Evolutionary conservation across 2,329 filamentous ascomycete genomes (phyloP).

Genomic region (Domatiomyces globalis): DNA sequence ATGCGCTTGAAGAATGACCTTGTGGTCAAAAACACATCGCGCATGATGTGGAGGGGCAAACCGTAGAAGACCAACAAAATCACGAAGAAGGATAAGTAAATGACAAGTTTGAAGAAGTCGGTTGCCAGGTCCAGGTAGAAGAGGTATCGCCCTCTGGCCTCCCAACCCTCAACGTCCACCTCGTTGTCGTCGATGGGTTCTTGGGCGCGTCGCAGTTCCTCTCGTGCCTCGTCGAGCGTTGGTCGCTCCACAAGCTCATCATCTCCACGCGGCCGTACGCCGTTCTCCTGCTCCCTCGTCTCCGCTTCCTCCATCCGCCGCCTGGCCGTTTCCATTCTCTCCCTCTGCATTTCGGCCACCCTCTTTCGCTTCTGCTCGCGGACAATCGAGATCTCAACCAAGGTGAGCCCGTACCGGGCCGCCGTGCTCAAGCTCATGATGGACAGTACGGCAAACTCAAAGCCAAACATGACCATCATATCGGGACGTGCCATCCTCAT

Average conservation of each 20-base stretch:
- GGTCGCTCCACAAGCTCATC: slow-evolving; percentile 13
- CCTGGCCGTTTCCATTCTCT: slow-evolving; percentile 28
- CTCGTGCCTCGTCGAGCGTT: slow-evolving; percentile 29
- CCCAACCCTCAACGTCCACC: slow-evolving; percentile 90
- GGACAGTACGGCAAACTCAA: slow-evolving; percentile 81
- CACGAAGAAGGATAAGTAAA: slow-evolving; percentile 84
- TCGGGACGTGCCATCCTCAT: slow-evolving; percentile 79
- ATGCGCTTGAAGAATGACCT: slow-evolving; percentile 82
- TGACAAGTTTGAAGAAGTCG: slow-evolving; percentile 78
- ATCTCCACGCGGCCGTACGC: slow-evolving; percentile 7
- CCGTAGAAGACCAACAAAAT: slow-evolving; percentile 91
- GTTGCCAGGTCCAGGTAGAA: slow-evolving; percentile 75
- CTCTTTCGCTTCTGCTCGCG: slow-evolving; percentile 58
- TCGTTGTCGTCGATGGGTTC: slow-evolving; percentile 68
- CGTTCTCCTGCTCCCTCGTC: not conserved
- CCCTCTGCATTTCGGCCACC: slow-evolving; percentile 51
- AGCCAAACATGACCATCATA: slow-evolving; percentile 99
- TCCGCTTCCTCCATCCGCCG: slow-evolving; percentile 9
- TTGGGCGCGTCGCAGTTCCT: not conserved
- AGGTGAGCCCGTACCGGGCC: slow-evolving; percentile 61
- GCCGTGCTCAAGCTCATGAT: slow-evolving; percentile 69
- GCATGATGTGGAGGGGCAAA: slow-evolving; percentile 88
- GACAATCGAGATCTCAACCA: slow-evolving; percentile 63
- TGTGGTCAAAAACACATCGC: slow-evolving; percentile 87
- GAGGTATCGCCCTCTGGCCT: slow-evolving; percentile 85